A percentile compares a stretch with the other conserved stretches of the same genome.
These are phyloP conservation scores for Agaricales sp. DNA, from an alignment of 1,284 basidiomycete species.

Conservation along the genomic window DNA sequence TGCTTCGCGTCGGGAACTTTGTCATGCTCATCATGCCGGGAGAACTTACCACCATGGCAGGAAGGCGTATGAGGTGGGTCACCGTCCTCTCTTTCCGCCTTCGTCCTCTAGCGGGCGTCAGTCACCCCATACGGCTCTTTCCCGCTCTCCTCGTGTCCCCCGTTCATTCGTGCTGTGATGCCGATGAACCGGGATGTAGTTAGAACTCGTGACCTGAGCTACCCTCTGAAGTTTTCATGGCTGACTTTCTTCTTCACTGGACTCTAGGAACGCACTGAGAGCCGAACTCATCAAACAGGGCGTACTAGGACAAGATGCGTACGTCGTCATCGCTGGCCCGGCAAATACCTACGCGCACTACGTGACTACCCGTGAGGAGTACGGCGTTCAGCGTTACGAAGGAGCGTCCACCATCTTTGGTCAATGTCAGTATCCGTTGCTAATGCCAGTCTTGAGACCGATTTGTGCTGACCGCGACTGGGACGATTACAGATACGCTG, in stretches of 20 bases:
- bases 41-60: constrained; percentile 46
- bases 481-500: constrained; percentile 43
- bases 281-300: constrained; percentile 51
- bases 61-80: constrained; percentile 45
- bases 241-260: no score
- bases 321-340: constrained; percentile 70
- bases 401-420: constrained; percentile 78
- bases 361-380: constrained; percentile 68
- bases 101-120: not conserved
- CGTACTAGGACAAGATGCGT: constrained; percentile 53
- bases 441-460: not conserved
- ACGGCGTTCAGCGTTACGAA: constrained; percentile 70
- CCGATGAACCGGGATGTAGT: no score
- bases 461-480: constrained; percentile 6
- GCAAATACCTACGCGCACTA: constrained; percentile 78
- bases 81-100: not conserved
- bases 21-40: constrained; percentile 70
- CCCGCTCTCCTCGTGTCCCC: no score
- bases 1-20: constrained; percentile 71
- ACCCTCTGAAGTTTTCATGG: no score
- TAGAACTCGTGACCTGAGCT: no score
- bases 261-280: constrained; percentile 48
- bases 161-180: no score
- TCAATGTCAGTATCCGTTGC: constrained; percentile 45
- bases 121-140: no score